A percentile compares a stretch with the other conserved stretches of the same genome.
These are phyloP conservation scores for Magnusiomyces fungicola DNA, from an alignment of 1,139 yeast species.

Conservation along the genomic window DNA sequence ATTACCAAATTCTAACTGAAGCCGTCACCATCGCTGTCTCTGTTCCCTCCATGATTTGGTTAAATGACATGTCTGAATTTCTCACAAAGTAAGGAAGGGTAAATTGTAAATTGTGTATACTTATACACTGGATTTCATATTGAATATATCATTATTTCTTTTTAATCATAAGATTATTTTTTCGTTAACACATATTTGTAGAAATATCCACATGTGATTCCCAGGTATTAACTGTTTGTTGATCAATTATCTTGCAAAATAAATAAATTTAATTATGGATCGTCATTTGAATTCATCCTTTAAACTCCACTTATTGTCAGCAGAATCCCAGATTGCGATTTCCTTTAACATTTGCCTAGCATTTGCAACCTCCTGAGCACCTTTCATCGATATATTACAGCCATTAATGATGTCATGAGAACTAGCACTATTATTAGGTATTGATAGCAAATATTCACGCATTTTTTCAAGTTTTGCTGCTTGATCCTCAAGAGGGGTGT, in stretches of 20 bases:
- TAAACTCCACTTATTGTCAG: slow-evolving; percentile 54
- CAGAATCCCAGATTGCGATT: slow-evolving; percentile 61
- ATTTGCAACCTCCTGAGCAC: slow-evolving; percentile 52
- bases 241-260: too few species aligned
- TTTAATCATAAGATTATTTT: too few species aligned
- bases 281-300: slow-evolving; percentile 46
- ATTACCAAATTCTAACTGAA: background rate
- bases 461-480: slow-evolving; percentile 20
- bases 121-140: too few species aligned
- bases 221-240: too few species aligned
- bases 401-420: slow-evolving; percentile 51
- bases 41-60: background rate
- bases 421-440: slow-evolving; percentile 27
- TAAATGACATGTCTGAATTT: too few species aligned
- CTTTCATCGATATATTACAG: slow-evolving; percentile 41
- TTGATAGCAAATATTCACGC: slow-evolving; percentile 28
- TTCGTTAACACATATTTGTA: too few species aligned
- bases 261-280: background rate
- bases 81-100: too few species aligned
- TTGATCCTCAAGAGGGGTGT: too few species aligned
- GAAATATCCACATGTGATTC: too few species aligned
- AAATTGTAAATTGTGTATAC: too few species aligned
- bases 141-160: too few species aligned
- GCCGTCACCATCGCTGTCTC: background rate
- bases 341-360: slow-evolving; percentile 62